phyloP scores from a whole-genome alignment of 805 yeast genomes.

The Cyberlindnera meyerae region DNA sequence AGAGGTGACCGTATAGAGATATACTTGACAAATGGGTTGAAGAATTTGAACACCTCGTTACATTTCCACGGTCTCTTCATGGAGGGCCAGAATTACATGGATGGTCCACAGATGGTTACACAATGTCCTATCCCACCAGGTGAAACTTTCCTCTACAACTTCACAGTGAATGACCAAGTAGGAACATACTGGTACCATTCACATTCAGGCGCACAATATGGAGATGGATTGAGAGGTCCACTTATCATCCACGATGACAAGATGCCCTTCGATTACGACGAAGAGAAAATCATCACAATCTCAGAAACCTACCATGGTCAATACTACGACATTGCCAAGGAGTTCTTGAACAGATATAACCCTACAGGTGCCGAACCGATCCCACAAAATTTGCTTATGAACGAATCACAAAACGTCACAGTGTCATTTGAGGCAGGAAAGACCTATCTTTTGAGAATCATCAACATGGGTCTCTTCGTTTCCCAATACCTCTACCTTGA shows the following conservation, averaged over 20 bases:
- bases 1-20: constrained; percentile 60
- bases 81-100: constrained; percentile 58
- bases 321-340: constrained; percentile 39
- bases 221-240: constrained; percentile 72
- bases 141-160: constrained; percentile 61
- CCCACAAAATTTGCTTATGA: constrained; percentile 61
- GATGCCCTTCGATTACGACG: constrained; percentile 54
- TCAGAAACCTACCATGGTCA: constrained; percentile 62
- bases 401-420: constrained; percentile 56
- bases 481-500: constrained; percentile 67
- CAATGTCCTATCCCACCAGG: constrained; percentile 78
- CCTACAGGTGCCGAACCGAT: constrained; percentile 87
- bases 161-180: constrained; percentile 59
- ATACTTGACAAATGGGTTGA: constrained; percentile 58
- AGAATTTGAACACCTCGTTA: constrained; percentile 48
- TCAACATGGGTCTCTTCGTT: constrained; percentile 67
- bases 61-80: constrained; percentile 81
- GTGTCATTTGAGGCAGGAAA: constrained; percentile 52
- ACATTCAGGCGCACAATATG: constrained; percentile 71
- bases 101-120: constrained; percentile 75
- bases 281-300: constrained; percentile 52
- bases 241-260: constrained; percentile 55
- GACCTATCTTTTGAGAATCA: constrained; percentile 60
- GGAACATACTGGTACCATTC: constrained; percentile 88
- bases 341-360: constrained; percentile 58